Conservation (phyloP, 2,329 filamentous ascomycete species). For the Ascochyta rabiei region DNA sequence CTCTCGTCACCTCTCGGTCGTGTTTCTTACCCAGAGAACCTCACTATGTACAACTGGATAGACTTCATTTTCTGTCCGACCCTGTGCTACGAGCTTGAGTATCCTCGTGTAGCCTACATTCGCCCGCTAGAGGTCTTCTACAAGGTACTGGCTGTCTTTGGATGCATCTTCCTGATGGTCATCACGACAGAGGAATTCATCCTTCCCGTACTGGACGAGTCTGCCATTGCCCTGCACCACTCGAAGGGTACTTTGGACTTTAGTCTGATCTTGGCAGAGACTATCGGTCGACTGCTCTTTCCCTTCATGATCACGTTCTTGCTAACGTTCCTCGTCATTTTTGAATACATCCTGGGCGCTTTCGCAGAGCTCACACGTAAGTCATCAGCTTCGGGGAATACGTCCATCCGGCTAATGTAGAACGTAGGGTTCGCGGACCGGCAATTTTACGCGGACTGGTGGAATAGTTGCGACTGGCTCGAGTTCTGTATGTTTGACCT, state of each 20-base stretch:
- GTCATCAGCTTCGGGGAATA: constrained; percentile 8
- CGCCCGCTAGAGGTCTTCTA: constrained; percentile 81
- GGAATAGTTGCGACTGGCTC: constrained; percentile 83
- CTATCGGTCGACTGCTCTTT: constrained; percentile 88
- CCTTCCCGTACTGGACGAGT: constrained; percentile 82
- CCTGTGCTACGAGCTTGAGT: constrained; percentile 96
- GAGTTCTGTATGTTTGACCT: constrained; percentile 70
- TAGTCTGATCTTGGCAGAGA: constrained; percentile 82
- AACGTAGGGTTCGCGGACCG: constrained; percentile 77
- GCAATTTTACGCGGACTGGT: constrained; percentile 85
- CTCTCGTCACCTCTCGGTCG: constrained; percentile 88
- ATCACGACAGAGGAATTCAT: constrained; percentile 95
- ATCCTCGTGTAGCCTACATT: constrained; percentile 77
- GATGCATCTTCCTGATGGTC: constrained; percentile 93
- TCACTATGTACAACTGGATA: constrained; percentile 79
- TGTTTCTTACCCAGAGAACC: constrained; percentile 87
- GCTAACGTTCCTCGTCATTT: constrained; percentile 96
- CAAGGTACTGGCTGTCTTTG: constrained; percentile 89
- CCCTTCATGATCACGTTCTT: constrained; percentile 97
- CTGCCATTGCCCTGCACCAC: constrained; percentile 60
- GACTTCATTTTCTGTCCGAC: constrained; percentile 94
- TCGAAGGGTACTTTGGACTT: constrained; percentile 65
- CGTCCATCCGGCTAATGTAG: constrained; percentile 6
- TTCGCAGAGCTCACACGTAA: constrained; percentile 86
- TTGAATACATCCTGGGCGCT: constrained; percentile 93